Conservation (phyloP, 2,329 filamentous ascomycete species). For the Xylaria sp. region DNA sequence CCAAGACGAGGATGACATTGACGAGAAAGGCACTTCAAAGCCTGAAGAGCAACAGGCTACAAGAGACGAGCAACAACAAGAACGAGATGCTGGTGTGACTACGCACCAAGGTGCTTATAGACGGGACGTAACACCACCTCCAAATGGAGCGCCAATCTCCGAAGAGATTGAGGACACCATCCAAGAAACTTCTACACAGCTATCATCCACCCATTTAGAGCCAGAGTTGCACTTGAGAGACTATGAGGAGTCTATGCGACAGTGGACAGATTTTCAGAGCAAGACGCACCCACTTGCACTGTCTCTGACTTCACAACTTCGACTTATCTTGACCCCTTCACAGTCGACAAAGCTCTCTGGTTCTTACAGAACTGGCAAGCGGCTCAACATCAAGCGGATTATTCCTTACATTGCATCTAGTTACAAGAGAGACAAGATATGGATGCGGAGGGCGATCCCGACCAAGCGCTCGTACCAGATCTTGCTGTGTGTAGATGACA, state of each 20-base stretch:
- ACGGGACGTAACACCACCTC: conserved; percentile 57
- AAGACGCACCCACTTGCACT: conserved; percentile 88
- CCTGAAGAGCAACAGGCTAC: conserved; percentile 54
- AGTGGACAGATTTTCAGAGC: conserved; percentile 88
- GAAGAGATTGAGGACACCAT: conserved; percentile 62
- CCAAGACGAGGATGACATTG: conserved; percentile 59
- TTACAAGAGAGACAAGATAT: conserved; percentile 99
- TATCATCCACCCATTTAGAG: conserved; percentile 78
- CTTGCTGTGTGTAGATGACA: conserved; percentile 96
- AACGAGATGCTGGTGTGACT: conserved; percentile 69
- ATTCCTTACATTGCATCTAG: conserved; percentile 98
- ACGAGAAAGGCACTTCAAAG: conserved; percentile 59
- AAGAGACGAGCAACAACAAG: conserved; percentile 61
- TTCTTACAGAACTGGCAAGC: conserved; percentile 96
- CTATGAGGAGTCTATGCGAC: conserved; percentile 69
- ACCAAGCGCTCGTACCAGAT: conserved; percentile 97
- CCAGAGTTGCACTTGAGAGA: conserved; percentile 58
- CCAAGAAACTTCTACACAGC: conserved; percentile 68
- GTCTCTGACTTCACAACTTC: conserved; percentile 91
- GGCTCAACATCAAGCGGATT: conserved; percentile 99
- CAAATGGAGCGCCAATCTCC: conserved; percentile 50
- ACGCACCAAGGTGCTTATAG: conserved; percentile 70
- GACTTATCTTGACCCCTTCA: conserved; percentile 93
- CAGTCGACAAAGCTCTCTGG: conserved; percentile 96
- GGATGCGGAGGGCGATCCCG: conserved; percentile 93